Conservation (phyloP, 805 yeast species). For the Kluyveromyces siamensis region DNA sequence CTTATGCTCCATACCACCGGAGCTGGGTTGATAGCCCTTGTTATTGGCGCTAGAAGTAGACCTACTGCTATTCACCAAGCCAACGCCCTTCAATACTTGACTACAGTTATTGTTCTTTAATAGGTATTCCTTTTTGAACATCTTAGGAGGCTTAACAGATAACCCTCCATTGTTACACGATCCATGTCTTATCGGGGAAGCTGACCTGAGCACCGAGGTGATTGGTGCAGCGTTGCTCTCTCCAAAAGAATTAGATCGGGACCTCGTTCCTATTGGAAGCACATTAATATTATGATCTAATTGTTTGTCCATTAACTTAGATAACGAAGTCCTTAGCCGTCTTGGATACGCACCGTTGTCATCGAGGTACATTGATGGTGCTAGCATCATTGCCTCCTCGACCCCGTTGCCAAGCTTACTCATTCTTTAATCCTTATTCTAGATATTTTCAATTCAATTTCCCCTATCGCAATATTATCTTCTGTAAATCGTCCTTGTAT, state of each 20-base stretch:
- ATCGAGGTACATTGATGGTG: slow-evolving; percentile 21
- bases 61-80: not conserved
- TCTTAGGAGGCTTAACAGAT: slow-evolving; percentile 1
- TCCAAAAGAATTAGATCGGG: slow-evolving; percentile 5
- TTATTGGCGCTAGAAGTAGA: not conserved
- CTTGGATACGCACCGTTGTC: slow-evolving; percentile 10
- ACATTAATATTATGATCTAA: slow-evolving; percentile 1
- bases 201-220: slow-evolving; percentile 15
- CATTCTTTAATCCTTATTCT: not conserved
- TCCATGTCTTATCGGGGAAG: slow-evolving; percentile 18
- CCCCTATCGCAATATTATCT: not conserved
- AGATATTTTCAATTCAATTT: not conserved
- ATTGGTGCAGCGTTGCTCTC: slow-evolving; percentile 16
- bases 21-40: not conserved
- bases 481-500: not conserved
- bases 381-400: not conserved
- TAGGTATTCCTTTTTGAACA: slow-evolving; percentile 3
- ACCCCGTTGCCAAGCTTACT: not conserved
- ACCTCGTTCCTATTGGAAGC: slow-evolving; percentile 1
- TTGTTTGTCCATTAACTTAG: slow-evolving; percentile 21
- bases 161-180: not conserved
- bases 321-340: slow-evolving; percentile 25
- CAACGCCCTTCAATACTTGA: not conserved
- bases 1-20: not conserved
- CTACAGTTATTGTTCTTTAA: slow-evolving; percentile 1